Conservation (phyloP, 257 asterid species). For the Solanum chaucha region DNA sequence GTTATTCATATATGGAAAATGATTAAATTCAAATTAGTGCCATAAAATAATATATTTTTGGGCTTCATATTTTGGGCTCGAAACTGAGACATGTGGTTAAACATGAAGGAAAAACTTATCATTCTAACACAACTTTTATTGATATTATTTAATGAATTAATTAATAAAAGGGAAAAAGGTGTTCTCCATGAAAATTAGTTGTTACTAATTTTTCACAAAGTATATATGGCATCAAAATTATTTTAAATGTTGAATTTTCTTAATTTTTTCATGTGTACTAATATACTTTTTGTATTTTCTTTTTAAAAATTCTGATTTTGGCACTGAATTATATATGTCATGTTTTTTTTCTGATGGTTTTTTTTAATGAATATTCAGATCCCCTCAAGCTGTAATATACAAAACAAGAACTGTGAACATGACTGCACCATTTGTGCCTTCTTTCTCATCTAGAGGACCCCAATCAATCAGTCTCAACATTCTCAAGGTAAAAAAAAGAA, state of each 20-base stretch:
- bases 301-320: not conserved
- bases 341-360: not conserved
- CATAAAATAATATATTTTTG: too few relatives aligned
- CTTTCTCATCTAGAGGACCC: slow-evolving; percentile 86
- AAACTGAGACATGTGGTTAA: not conserved
- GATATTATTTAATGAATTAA: not conserved
- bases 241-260: not conserved
- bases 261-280: not conserved
- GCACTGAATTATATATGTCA: not conserved
- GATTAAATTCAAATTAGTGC: too few relatives aligned
- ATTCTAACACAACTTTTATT: not conserved
- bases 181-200: not conserved
- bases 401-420: slow-evolving; percentile 22
- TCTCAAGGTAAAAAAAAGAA: slow-evolving; percentile 45
- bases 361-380: slow-evolving; percentile 11
- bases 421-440: slow-evolving; percentile 40
- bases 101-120: not conserved
- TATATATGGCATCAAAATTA: not conserved
- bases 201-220: not conserved
- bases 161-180: not conserved
- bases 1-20: too few relatives aligned
- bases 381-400: slow-evolving; percentile 44
- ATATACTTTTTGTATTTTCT: not conserved
- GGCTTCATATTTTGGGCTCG: not conserved
- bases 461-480: slow-evolving; percentile 27